phyloP scores from a whole-genome alignment of 139 green algal species.

The Pseudopediastrum boryanum region DNA sequence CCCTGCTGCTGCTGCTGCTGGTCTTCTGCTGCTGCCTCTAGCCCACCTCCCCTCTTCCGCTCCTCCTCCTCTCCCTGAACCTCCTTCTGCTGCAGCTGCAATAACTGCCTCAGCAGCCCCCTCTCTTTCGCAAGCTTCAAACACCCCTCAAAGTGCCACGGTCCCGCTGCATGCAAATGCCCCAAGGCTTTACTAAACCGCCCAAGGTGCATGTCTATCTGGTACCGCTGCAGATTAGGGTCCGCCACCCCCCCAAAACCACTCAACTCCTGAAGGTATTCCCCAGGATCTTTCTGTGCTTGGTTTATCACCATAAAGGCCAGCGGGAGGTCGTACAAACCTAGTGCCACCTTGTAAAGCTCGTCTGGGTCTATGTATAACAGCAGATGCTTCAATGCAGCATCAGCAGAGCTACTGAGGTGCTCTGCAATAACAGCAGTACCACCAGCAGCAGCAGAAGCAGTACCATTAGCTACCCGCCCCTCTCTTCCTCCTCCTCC shows the following conservation, averaged over 20 bases:
- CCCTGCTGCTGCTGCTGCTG: conserved; percentile 30
- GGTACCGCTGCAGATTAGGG: conserved; percentile 46
- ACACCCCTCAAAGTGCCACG: conserved; percentile 57
- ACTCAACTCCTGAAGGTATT: conserved; percentile 88
- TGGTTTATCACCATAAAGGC: conserved; percentile 86
- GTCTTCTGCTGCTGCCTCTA: neutral
- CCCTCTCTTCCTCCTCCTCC: neutral
- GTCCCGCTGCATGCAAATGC: conserved; percentile 68
- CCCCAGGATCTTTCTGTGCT: conserved; percentile 85
- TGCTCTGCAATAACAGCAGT: conserved; percentile 1
- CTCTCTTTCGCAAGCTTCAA: conserved; percentile 71
- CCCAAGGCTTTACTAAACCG: conserved; percentile 65
- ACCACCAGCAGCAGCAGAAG: neutral
- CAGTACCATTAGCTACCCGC: no score
- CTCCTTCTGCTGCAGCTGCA: conserved; percentile 51
- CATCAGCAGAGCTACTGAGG: conserved; percentile 55
- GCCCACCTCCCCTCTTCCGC: conserved; percentile 9
- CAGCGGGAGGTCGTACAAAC: conserved; percentile 89
- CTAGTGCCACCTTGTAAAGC: conserved; percentile 87
- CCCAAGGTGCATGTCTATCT: conserved; percentile 82
- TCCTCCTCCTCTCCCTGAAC: conserved; percentile 21
- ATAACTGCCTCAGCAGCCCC: conserved; percentile 76
- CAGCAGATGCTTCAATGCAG: conserved; percentile 84
- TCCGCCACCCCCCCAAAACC: conserved; percentile 49
- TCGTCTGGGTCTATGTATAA: conserved; percentile 77